Percentiles rank a stretch among this genome's conserved stretches.
Evolutionary conservation across 805 yeast species (phyloP).

Genomic region (Saccharomycopsis sp.): DNA sequence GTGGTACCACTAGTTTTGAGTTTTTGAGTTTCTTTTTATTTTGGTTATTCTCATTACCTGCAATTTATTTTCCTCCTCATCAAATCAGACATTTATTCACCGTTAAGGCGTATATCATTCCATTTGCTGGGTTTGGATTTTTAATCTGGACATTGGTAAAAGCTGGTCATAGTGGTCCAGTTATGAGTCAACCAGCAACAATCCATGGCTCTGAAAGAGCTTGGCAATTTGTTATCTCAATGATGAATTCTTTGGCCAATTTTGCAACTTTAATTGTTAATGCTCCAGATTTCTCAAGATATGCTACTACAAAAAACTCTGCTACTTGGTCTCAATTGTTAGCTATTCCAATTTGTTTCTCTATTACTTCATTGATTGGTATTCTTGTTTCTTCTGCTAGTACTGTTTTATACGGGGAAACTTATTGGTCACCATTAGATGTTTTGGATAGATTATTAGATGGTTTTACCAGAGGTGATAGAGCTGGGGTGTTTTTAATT

Average conservation of each 20-base stretch:
- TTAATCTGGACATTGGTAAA: conserved; percentile 76
- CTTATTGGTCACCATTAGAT: conserved; percentile 80
- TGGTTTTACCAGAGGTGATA: conserved; percentile 41
- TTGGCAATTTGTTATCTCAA: conserved; percentile 75
- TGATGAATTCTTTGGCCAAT: conserved; percentile 75
- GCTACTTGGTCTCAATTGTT: conserved; percentile 48
- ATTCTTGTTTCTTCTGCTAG: conserved; percentile 78
- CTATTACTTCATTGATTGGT: conserved; percentile 76
- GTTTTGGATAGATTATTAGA: conserved; percentile 57
- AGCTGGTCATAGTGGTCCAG: conserved; percentile 71
- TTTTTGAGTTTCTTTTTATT: conserved; percentile 71
- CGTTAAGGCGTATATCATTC: conserved; percentile 66
- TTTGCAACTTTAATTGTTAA: conserved; percentile 83
- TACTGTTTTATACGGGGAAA: conserved; percentile 49
- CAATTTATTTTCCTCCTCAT: conserved; percentile 75
- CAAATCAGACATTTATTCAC: conserved; percentile 76
- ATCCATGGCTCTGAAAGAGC: conserved; percentile 53
- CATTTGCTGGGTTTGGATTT: conserved; percentile 76
- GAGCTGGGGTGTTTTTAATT: conserved; percentile 75
- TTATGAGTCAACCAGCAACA: conserved; percentile 43
- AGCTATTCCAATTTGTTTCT: conserved; percentile 68
- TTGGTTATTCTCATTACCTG: conserved; percentile 74
- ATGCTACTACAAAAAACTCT: conserved; percentile 48
- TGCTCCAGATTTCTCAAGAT: conserved; percentile 84
- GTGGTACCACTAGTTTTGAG: conserved; percentile 59